A percentile compares a stretch with the other conserved stretches of the same genome.
These are phyloP conservation scores for Saccharomyces hybrid DNA, from an alignment of 1,139 yeast genomes.

Conservation along the genomic window DNA sequence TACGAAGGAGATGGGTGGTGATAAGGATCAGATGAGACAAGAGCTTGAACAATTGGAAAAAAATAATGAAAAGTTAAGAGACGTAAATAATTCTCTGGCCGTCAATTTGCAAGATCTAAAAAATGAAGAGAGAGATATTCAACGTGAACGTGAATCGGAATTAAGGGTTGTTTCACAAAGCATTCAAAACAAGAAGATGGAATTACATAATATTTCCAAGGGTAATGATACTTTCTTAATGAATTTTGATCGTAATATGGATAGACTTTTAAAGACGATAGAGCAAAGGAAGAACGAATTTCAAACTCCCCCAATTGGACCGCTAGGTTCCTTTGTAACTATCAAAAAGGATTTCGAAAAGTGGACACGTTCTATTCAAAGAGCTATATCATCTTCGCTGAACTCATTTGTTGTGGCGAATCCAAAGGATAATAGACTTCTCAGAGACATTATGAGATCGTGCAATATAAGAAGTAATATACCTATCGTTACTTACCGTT, in stretches of 20 bases:
- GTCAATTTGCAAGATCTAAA: too few species aligned
- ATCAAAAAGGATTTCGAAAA: conserved; percentile 46
- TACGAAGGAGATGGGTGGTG: conserved; percentile 27
- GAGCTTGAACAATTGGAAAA: conserved; percentile 14
- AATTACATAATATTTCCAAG: conserved; percentile 12
- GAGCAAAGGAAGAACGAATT: conserved; percentile 31
- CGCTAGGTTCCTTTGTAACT: conserved; percentile 58
- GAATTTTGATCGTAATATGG: conserved; percentile 46
- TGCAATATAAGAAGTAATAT: conserved; percentile 27
- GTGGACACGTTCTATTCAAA: conserved; percentile 61
- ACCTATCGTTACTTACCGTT: conserved; percentile 46
- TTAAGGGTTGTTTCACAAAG: too few species aligned
- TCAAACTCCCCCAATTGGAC: conserved; percentile 65
- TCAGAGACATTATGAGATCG: conserved; percentile 40
- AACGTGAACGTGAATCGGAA: conserved; percentile 10
- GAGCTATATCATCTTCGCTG: conserved; percentile 42
- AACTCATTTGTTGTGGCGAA: conserved; percentile 63
- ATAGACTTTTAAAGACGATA: conserved; percentile 39
- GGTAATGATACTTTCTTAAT: conserved; percentile 22
- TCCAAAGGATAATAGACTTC: conserved; percentile 48
- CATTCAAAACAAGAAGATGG: conserved; percentile 13
- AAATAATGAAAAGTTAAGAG: conserved; percentile 12
- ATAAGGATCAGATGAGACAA: conserved; percentile 20
- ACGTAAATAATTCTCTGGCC: conserved; percentile 12
- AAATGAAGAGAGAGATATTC: too few species aligned